Evolutionary conservation across 352 stramenopile species (phyloP).

Genomic region (Phytopythium kandeliae): DNA sequence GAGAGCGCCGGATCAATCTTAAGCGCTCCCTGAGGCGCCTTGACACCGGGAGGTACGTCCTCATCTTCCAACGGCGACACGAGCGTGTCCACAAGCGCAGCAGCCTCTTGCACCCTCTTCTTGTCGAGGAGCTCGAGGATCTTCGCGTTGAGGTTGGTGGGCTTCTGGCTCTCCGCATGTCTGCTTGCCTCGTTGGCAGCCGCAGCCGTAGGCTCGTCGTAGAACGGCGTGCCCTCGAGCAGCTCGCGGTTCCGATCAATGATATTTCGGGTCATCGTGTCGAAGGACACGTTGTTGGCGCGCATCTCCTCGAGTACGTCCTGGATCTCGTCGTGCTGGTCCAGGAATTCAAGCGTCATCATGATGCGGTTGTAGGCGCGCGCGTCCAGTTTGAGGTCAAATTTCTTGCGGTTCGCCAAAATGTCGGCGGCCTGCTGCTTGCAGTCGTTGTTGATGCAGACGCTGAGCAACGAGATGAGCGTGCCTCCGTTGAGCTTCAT

Average conservation of each 20-base stretch:
- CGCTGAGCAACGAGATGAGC: constrained; percentile 61
- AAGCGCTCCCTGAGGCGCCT: constrained; percentile 17
- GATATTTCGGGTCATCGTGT: constrained; percentile 51
- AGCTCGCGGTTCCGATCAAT: constrained; percentile 43
- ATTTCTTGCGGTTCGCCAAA: constrained; percentile 70
- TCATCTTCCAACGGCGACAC: constrained; percentile 27
- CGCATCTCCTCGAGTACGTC: constrained; percentile 61
- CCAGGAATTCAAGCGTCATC: constrained; percentile 63
- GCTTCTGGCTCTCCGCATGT: constrained; percentile 1
- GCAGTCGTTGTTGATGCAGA: constrained; percentile 68
- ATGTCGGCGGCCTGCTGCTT: constrained; percentile 65
- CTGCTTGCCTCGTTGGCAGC: constrained; percentile 8
- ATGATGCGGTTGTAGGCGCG: constrained; percentile 72
- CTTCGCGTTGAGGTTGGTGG: constrained; percentile 24
- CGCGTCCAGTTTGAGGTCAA: constrained; percentile 60
- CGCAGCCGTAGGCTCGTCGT: constrained; percentile 2
- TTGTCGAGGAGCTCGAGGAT: constrained; percentile 42
- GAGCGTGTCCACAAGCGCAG: constrained; percentile 31
- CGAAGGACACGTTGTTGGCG: constrained; percentile 42
- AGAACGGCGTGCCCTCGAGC: constrained; percentile 37
- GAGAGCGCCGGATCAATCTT: constrained; percentile 34
- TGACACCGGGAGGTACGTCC: constrained; percentile 30
- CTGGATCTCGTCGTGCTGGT: constrained; percentile 53
- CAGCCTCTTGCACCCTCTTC: constrained; percentile 26
- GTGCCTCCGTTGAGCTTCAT: constrained; percentile 73